phyloP scores from a whole-genome alignment of 2,329 filamentous ascomycete genomes.

The Xylaria sp. region DNA sequence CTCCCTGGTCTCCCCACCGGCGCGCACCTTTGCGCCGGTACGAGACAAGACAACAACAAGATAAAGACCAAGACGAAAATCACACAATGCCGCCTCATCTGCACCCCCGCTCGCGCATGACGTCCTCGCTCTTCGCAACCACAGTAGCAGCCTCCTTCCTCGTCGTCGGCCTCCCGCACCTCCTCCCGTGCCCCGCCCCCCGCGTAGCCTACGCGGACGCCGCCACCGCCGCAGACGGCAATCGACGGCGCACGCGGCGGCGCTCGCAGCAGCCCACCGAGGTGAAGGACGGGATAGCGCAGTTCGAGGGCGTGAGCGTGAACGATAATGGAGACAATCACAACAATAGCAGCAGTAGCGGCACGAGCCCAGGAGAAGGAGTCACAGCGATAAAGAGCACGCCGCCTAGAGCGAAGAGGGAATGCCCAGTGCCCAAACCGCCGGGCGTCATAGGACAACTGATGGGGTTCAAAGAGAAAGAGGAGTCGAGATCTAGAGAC shows the following conservation, averaged over 20 bases:
- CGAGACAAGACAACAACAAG: background rate
- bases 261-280: constrained; percentile 43
- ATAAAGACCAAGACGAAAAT: background rate
- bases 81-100: constrained; percentile 79
- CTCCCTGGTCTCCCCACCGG: background rate
- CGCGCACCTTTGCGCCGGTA: constrained; percentile 9
- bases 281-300: constrained; percentile 54
- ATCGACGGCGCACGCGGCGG: constrained; percentile 35
- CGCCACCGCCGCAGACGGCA: constrained; percentile 40
- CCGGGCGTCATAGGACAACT: constrained; percentile 80
- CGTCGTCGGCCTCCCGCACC: constrained; percentile 87
- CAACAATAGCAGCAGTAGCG: constrained; percentile 28
- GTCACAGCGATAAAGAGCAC: constrained; percentile 14
- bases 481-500: background rate
- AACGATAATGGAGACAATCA: no score
- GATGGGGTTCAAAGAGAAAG: constrained; percentile 69
- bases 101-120: constrained; percentile 91
- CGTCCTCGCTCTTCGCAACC: constrained; percentile 92
- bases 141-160: constrained; percentile 89
- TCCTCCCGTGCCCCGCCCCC: constrained; percentile 89
- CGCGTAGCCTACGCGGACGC: constrained; percentile 77
- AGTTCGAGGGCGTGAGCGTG: constrained; percentile 47
- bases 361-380: background rate
- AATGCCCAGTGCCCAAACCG: constrained; percentile 94
- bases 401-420: constrained; percentile 59